These are phyloP conservation scores for Alternaria gansuensis DNA, from an alignment of 2,329 filamentous ascomycete species.

Conservation along the genomic window DNA sequence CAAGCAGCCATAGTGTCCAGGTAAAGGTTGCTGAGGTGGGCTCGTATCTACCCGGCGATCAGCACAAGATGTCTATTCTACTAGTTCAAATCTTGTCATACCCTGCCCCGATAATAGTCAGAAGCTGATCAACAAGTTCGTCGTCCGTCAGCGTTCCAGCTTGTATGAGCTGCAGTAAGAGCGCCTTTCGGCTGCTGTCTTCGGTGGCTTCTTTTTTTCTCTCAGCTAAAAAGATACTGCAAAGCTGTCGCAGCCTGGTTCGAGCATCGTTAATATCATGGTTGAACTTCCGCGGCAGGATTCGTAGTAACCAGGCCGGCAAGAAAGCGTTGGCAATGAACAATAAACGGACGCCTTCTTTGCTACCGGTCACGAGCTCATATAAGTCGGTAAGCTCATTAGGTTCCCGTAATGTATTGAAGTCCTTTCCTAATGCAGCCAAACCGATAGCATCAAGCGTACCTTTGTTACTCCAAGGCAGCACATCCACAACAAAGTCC, in stretches of 20 bases:
- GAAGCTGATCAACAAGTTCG: background rate
- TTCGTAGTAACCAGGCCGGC: background rate
- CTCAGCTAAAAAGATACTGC: too few species aligned
- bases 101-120: background rate
- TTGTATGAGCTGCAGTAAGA: conserved; percentile 6
- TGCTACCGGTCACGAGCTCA: conserved; percentile 5
- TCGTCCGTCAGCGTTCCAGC: background rate
- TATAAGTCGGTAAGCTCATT: too few species aligned
- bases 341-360: background rate
- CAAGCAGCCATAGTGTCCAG: conserved; percentile 3
- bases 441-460: conserved; percentile 6
- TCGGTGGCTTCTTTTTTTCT: background rate
- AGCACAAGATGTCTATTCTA: too few species aligned
- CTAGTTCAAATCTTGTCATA: too few species aligned
- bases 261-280: too few species aligned
- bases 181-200: background rate
- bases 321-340: conserved; percentile 9
- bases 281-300: conserved; percentile 2
- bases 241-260: too few species aligned
- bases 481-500: background rate
- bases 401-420: background rate
- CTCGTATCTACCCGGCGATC: conserved; percentile 13
- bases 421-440: conserved; percentile 3
- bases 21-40: conserved; percentile 3
- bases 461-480: conserved; percentile 3